Conservation (phyloP, 352 stramenopile species). For the Phytophthora colocasiae region DNA sequence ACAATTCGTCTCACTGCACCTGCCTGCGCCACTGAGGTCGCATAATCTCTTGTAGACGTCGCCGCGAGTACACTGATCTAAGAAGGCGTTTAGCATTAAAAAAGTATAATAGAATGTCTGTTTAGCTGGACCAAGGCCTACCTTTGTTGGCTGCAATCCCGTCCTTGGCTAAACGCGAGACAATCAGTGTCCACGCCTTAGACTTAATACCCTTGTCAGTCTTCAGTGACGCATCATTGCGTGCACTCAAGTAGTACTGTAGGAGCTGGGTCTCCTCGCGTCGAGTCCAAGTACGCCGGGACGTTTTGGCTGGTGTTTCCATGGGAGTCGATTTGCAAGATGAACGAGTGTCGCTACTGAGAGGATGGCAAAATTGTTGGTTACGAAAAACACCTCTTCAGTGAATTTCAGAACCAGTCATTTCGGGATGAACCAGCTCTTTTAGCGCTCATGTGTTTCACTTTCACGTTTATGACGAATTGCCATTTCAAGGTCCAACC, state of each 20-base stretch:
- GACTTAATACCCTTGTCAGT: slow-evolving; percentile 16
- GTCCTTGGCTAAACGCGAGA: background rate
- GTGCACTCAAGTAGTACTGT: slow-evolving; percentile 1
- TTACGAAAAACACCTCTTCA: slow-evolving; percentile 3
- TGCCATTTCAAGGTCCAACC: too few relatives aligned
- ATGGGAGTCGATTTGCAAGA: background rate
- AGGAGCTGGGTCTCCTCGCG: background rate
- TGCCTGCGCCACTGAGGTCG: background rate
- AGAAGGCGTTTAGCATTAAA: too few relatives aligned
- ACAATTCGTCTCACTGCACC: slow-evolving; percentile 2
- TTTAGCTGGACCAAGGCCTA: background rate
- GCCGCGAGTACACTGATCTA: background rate
- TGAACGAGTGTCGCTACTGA: background rate
- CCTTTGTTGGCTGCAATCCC: slow-evolving; percentile 13
- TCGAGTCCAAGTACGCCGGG: slow-evolving; percentile 1
- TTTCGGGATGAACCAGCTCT: background rate
- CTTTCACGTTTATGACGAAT: slow-evolving; percentile 4
- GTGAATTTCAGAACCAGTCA: slow-evolving; percentile 15
- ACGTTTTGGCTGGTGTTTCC: slow-evolving; percentile 4
- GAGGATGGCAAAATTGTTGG: background rate
- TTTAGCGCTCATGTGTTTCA: slow-evolving; percentile 7
- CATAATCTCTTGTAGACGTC: background rate
- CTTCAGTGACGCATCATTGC: slow-evolving; percentile 9
- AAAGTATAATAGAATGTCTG: too few relatives aligned
- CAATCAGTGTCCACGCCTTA: slow-evolving; percentile 9